Evolutionary conservation across 192 early-diverging fungal genomes (phyloP), one percentile per base, ranked within the genome.

Genomic region (Mortierella hygrophila): DNA sequence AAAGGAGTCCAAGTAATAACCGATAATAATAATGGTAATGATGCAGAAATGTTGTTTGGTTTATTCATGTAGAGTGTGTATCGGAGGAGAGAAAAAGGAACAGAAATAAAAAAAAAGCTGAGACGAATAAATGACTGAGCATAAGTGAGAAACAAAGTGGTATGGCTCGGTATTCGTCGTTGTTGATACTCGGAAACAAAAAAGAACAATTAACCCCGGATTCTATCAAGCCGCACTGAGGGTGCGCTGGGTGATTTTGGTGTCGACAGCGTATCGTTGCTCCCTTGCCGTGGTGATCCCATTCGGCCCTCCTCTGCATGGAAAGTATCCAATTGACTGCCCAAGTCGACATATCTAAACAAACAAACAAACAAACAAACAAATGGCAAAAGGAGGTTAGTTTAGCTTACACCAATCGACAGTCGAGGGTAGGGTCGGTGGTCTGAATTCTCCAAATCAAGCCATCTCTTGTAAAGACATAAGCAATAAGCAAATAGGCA

Each of bases 321-420:
- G 76, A 86, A 86, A 18, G 84, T 77, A 68, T 86, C 84, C 72
- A 86, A 68, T 32, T 86, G 84, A 70, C 79, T 86, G 26, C 84
- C 84, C 46, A 86, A 72, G 49, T 86, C 84, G 3, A 86, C 84
- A 75, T 86, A 86, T 60, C 84, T 85, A 35, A 26, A 55, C 4
- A 32, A 8, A 74, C 6, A 63, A 35, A 35, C 35, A 35, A 60
- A 18, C 32, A 68, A 49, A 69, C 49, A 69, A 20, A 46, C 13
- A 46, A 55, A 63, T 29, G 21, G 23, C 41, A 70, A 44, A 57
- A 60, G 16, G 44, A 13, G 52, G 73, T 35, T 10, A 55, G 70
- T 37, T 13, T 55, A 29, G 49, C 15, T 23, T 10, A 57, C 29
- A 41, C 49, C 40, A 37, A 55, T 37, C 10, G 73, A 49, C n/a